A percentile compares a stretch with the other conserved stretches of the same genome.
phyloP scores from a whole-genome alignment of 495 filamentous ascomycete genomes.

The Aspergillus bertholletiae region DNA sequence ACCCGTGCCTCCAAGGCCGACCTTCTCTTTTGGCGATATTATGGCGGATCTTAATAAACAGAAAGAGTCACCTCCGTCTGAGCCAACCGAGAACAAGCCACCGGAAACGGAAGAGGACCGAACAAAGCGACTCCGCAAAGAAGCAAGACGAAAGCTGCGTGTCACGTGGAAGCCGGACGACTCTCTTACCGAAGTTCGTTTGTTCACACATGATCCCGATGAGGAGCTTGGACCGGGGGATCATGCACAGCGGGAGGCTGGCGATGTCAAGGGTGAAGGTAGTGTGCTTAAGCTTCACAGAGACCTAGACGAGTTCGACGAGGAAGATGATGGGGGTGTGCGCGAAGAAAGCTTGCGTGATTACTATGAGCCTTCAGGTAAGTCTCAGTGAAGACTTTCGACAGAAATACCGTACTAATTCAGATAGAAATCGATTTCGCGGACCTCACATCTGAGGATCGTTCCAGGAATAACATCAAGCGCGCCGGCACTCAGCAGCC shows the following conservation, averaged over 20 bases:
- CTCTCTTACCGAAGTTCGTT: slow-evolving; percentile 64
- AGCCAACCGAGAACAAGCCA: slow-evolving; percentile 49
- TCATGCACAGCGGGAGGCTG: slow-evolving; percentile 62
- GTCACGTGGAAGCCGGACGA: slow-evolving; percentile 72
- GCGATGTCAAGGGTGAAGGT: slow-evolving; percentile 72
- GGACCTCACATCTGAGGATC: slow-evolving; percentile 47
- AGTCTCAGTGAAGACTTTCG: slow-evolving; percentile 5
- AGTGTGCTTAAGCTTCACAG: slow-evolving; percentile 74
- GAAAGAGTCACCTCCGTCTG: slow-evolving; percentile 51
- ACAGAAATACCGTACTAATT: slow-evolving; percentile 19
- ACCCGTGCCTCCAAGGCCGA: slow-evolving; percentile 36
- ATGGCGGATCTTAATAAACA: slow-evolving; percentile 67
- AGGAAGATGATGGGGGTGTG: slow-evolving; percentile 59
- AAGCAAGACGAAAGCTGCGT: slow-evolving; percentile 66
- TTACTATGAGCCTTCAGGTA: slow-evolving; percentile 44
- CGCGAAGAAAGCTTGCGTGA: slow-evolving; percentile 43
- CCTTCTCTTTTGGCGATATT: slow-evolving; percentile 53
- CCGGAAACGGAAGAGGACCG: slow-evolving; percentile 77
- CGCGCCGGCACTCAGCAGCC: slow-evolving; percentile 59
- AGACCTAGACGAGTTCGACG: slow-evolving; percentile 58
- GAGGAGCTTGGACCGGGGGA: slow-evolving; percentile 72
- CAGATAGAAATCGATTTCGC: slow-evolving; percentile 52
- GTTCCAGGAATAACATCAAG: slow-evolving; percentile 54
- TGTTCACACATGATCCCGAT: slow-evolving; percentile 76
- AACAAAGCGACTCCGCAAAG: slow-evolving; percentile 71